Base-by-base conservation (phyloP, 176 grass and related monocot genomes). In the Eleusine indica region DNA sequence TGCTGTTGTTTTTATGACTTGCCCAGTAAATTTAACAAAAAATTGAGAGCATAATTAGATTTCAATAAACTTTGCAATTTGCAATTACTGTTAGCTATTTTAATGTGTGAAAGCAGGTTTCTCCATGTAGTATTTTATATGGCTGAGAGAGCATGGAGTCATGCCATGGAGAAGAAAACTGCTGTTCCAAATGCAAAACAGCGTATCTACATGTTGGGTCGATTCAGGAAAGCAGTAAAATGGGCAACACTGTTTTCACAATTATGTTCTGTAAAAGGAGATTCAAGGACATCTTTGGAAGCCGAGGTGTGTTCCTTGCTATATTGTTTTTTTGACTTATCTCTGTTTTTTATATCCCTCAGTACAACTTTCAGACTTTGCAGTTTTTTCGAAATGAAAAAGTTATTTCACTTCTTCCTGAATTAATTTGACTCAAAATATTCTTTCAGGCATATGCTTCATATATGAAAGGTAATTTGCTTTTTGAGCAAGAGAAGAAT, bases 401-500 rank as follows among this genome's bases (percentile, higher is more conserved):
- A 65, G 44, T 9, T 8, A 29, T 71, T 48, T 32, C 7, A 35
- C 43, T 18, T 77, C 30, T 16, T 39, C 10, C 2, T 62, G 43
- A 37, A 70, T 43, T 12, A 25, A 7, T 42, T 88, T 58, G 75
- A 22, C 64, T 83, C 6, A 43, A 75, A 25, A 48, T 73, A 40
- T 64, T 32, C 13, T 73, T 72, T 62, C 70, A 98, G 95, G 96
- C 96, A 71, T 98, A 98, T 90, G 90, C 93, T 78, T 98, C 96
- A 72, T 95, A 98, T 77, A 98, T 98, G 96, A 95, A 90, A 88
- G 96, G 96, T 10, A 88, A 89, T 88, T 84, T 95, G 57, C 84
- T 98, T 79, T 98, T 98, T 80, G 96, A 98, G 68, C 93, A 95
- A 98, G 96, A 98, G 65, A 90, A 98, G 73, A 98, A 98, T 83